phyloP scores from a whole-genome alignment of 108 stramenopile genomes.

The Aurantiochytrium sp. region DNA sequence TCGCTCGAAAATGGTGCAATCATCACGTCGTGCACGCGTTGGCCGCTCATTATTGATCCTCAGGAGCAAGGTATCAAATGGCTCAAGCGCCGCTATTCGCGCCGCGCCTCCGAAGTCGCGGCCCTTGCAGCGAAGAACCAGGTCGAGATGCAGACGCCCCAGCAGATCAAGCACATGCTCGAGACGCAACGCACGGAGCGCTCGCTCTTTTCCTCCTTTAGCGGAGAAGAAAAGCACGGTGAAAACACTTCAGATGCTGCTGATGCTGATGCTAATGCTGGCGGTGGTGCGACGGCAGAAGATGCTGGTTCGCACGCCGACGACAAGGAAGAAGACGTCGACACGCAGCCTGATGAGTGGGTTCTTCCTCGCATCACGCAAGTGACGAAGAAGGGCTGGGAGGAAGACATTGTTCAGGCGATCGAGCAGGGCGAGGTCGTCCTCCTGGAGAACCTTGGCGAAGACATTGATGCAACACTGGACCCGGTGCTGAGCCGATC shows the following conservation, averaged over 20 bases:
- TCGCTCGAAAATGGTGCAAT: slow-evolving; percentile 80
- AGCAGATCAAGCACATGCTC: not conserved
- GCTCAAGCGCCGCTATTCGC: slow-evolving; percentile 45
- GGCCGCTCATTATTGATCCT: slow-evolving; percentile 70
- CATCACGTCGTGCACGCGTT: slow-evolving; percentile 73
- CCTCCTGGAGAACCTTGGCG: slow-evolving; percentile 77
- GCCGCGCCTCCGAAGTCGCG: not conserved
- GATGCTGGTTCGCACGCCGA: not conserved
- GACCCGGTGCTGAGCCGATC: slow-evolving; percentile 76
- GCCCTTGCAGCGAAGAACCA: not conserved
- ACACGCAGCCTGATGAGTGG: not conserved
- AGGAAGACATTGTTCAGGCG: slow-evolving; percentile 55
- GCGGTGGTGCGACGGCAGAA: not conserved
- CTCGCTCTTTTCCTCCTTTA: too few relatives aligned
- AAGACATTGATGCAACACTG: slow-evolving; percentile 76
- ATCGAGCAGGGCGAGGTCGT: slow-evolving; percentile 69
- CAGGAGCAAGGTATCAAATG: slow-evolving; percentile 81
- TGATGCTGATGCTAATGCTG: too few relatives aligned
- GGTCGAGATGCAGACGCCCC: not conserved
- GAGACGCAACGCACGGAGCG: too few relatives aligned
- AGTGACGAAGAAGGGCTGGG: slow-evolving; percentile 73
- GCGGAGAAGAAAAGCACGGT: too few relatives aligned
- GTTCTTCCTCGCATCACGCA: slow-evolving; percentile 33
- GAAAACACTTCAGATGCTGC: too few relatives aligned
- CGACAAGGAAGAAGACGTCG: not conserved